Base-by-base conservation (phyloP, 176 grass and related monocot genomes). In the Zizania latifolia region DNA sequence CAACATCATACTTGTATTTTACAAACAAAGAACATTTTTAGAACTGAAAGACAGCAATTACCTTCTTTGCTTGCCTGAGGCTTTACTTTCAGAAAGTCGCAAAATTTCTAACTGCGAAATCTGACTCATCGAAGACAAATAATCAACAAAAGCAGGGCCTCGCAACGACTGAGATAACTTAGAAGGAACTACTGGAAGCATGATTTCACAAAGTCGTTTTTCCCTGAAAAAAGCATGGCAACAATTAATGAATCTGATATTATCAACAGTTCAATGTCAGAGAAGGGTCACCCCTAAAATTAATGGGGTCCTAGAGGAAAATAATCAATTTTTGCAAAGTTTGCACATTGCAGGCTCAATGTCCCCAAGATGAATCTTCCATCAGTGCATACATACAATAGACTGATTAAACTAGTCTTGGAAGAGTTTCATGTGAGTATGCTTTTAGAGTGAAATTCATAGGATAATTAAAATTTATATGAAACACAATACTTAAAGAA, bases 91-190 rank as follows among this genome's bases (percentile, higher is more conserved):
- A 70, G 79, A 89, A 54, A 98, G 65, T 30, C 86, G 86, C 66
- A 78, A 83, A 38, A 78, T 86, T 80, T 98, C 91, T 34, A 94
- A 71, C 72, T 62, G 79, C 8, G 94, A 93, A 56, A 98, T 98
- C 61, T 81, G 83, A 54, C 91, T 84, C 16, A 58, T 72, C 21
- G 84, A 92, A 90, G 89, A 86, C 46, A 98, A 83, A 48, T 92
- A 98, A 66, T 98, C 94, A 26, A 87, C 75, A 84, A 94, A 98
- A 58, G 83, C 82, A 85, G 86, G 72, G 31, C 94, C 89, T 70
- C 77, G 88, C 62, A 98, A 33, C 39, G 89, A 86, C 74, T 86
- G 81, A 40, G 69, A 86, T 37, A 98, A 53, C 75, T 90, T 98
- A 51, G 84, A 39, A 78, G 94, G 91, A 67, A 89, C 76, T 65